Evolutionary conservation across 2,329 filamentous ascomycete genomes (phyloP), one percentile per base, ranked within the genome.

Genomic region (Sporothrix euskadiensis): DNA sequence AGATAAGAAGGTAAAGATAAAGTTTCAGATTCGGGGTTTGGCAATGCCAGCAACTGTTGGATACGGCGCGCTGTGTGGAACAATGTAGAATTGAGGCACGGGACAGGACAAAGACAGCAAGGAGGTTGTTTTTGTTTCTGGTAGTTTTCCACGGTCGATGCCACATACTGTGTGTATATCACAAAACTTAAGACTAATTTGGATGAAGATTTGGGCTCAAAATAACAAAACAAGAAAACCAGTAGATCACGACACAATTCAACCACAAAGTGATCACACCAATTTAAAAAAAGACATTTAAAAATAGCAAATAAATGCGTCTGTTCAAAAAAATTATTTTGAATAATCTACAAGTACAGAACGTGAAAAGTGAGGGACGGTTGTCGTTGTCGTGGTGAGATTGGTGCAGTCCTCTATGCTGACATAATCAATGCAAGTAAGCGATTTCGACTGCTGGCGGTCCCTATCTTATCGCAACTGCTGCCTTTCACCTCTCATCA

Each of bases 381-480:
- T n/a, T 10, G n/a, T 2, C 26, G 22, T 12, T 22, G 56, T 59
- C 56, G 30, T 19, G 12, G 14, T 49, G 56, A 59, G 56, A 8
- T 30, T 6, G 14, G 9, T 65, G 10, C 35, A 35, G 14, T 12
- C 56, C 30, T 19, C 30, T 7, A 0, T 26, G 59, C 35, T 65
- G 35, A 65, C 59, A 39, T 65, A 65, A 65, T 41, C 35, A 12
- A 65, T 65, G 59, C 59, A 65, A 10, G 5, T 65, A 65, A 22
- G 19, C 35, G 59, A 65, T 65, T 44, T 44, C 7, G 35, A 26
- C 10, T n/a, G 5, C 59, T n/a, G n/a, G n/a, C n/a, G n/a, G n/a
- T n/a, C 39, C 26, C 22, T 66, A 66, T 49, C 41, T 49, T 47
- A 66, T 66, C 63, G 44, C 44, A 16, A 41, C 12, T 49, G 41